A percentile compares a stretch with the other conserved stretches of the same genome.
Conservation (phyloP, 1,139 yeast genomes). For the Yamadazyma buinensis region DNA sequence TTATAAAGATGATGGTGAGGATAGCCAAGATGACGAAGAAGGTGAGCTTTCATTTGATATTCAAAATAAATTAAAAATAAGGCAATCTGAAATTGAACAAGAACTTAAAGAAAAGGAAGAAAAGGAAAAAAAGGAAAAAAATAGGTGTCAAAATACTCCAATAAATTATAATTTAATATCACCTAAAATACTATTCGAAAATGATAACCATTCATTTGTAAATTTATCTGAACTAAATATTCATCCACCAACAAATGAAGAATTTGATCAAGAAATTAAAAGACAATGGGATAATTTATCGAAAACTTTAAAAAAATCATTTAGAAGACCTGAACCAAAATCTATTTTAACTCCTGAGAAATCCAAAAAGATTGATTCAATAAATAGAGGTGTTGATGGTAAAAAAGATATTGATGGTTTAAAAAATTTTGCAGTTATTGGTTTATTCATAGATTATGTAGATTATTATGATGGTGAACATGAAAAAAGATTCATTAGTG, state of each 20-base stretch:
- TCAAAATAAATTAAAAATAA: not conserved
- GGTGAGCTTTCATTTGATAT: conserved; percentile 1
- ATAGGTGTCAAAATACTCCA: conserved; percentile 11
- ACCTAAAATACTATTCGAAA: conserved; percentile 19
- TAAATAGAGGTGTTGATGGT: conserved; percentile 82
- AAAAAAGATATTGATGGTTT: conserved; percentile 63
- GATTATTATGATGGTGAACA: conserved; percentile 61
- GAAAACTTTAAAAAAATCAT: conserved; percentile 55
- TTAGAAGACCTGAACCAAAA: conserved; percentile 72
- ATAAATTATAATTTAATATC: conserved; percentile 25
- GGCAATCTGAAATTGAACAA: conserved; percentile 5
- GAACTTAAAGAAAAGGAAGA: too few species aligned
- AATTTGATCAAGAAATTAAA: conserved; percentile 61
- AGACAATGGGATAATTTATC: conserved; percentile 65
- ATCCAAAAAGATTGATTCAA: conserved; percentile 59
- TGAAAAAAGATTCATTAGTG: conserved; percentile 54
- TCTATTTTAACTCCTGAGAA: conserved; percentile 54
- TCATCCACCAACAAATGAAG: conserved; percentile 53
- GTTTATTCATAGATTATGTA: conserved; percentile 68
- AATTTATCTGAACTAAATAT: conserved; percentile 21
- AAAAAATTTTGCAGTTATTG: conserved; percentile 66
- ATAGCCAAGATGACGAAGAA: conserved; percentile 5
- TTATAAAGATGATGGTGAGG: conserved; percentile 12
- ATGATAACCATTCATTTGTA: conserved; percentile 21
- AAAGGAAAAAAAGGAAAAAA: too few species aligned